Evolutionary conservation across 2,329 filamentous ascomycete species (phyloP).

Genomic region (Trichoderma cornu-damae): DNA sequence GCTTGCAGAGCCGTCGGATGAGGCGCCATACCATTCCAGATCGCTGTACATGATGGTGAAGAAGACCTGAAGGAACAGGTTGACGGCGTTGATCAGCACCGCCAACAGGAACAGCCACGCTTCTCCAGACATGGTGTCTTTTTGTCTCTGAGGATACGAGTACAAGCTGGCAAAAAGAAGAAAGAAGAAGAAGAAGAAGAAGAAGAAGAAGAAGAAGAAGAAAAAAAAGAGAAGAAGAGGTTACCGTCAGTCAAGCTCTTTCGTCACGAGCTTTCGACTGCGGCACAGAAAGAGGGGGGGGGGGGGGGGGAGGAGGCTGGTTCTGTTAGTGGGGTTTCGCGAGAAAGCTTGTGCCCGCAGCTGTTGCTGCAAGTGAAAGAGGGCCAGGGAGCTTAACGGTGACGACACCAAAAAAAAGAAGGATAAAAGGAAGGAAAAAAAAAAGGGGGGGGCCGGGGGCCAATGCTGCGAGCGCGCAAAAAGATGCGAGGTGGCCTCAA

Average conservation of each 20-base stretch:
- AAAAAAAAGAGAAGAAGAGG: not conserved
- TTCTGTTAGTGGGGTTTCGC: constrained; percentile 11
- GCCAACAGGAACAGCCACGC: constrained; percentile 97
- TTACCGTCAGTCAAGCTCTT: constrained; percentile 5
- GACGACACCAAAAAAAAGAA: not conserved
- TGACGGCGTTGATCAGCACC: constrained; percentile 99
- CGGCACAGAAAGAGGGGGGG: constrained; percentile 10
- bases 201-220: not conserved
- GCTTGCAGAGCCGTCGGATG: not conserved
- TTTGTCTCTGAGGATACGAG: constrained; percentile 25
- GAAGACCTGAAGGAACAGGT: constrained; percentile 99
- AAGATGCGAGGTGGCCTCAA: constrained; percentile 17
- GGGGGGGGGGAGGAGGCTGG: constrained; percentile 4
- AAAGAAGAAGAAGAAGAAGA: not conserved
- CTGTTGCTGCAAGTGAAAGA: not conserved
- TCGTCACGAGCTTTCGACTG: constrained; percentile 18
- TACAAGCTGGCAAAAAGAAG: not conserved
- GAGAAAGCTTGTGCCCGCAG: constrained; percentile 1
- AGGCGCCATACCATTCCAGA: constrained; percentile 79
- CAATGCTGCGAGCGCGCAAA: not conserved
- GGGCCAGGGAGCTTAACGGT: not conserved
- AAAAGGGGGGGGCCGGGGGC: too few relatives aligned
- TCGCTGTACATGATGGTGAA: constrained; percentile 99
- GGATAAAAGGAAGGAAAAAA: too few relatives aligned
- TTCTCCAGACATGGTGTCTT: constrained; percentile 78